Conservation (phyloP, 768 basidiomycete species). For the Boletus rex-veris region DNA sequence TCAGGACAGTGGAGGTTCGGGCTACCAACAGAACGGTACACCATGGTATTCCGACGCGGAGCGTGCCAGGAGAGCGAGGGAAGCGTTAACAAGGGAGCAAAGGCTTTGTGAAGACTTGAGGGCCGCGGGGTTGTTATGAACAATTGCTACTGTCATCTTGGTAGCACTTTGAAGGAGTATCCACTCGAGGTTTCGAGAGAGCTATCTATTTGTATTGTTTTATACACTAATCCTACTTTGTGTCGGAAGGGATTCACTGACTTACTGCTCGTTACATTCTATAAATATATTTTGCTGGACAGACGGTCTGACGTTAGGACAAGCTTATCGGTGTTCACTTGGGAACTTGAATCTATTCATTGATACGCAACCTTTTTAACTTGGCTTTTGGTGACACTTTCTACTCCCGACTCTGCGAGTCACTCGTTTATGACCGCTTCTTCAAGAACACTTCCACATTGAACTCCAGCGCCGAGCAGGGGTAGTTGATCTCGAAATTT, state of each 20-base stretch:
- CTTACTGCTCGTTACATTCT: constrained; percentile 6
- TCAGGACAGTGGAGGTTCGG: constrained; percentile 27
- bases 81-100: constrained; percentile 51
- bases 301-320: background rate
- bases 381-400: background rate
- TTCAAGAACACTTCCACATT: constrained; percentile 93
- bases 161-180: background rate
- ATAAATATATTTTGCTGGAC: constrained; percentile 7
- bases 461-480: constrained; percentile 94
- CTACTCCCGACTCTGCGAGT: background rate
- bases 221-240: constrained; percentile 23
- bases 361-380: background rate
- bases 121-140: constrained; percentile 59
- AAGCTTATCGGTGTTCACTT: background rate
- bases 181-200: background rate
- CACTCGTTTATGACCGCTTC: constrained; percentile 27
- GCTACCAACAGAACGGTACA: constrained; percentile 30
- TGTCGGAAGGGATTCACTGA: constrained; percentile 5
- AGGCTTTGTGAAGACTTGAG: constrained; percentile 58
- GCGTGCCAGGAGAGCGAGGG: constrained; percentile 40
- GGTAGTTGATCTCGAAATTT: constrained; percentile 92
- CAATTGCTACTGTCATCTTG: background rate
- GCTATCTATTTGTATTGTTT: constrained; percentile 8
- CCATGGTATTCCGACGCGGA: constrained; percentile 41
- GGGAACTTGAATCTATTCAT: constrained; percentile 1